phyloP scores from a whole-genome alignment of 2,329 filamentous ascomycete species.

The Pestalotiopsis sp. region DNA sequence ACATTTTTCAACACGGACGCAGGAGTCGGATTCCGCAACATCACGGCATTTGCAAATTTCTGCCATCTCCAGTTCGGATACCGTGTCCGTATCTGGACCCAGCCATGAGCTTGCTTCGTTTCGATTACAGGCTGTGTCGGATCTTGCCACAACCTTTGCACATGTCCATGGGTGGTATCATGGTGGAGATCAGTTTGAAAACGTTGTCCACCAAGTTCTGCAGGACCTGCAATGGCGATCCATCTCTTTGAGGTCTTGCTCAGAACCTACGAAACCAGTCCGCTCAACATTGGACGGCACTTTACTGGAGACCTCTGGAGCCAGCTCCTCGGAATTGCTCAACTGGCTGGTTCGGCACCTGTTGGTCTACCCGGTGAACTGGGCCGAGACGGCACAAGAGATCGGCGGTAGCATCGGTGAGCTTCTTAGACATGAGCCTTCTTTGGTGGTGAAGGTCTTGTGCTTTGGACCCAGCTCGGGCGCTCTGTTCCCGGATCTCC shows the following conservation, averaged over 20 bases:
- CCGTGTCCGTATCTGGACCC: constrained; percentile 11
- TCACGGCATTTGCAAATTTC: constrained; percentile 9
- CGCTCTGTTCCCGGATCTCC: constrained; percentile 9
- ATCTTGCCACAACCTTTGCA: constrained; percentile 1
- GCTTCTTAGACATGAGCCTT: not conserved
- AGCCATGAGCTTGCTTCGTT: constrained; percentile 6
- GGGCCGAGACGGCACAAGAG: not conserved
- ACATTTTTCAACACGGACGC: not conserved
- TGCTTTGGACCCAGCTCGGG: constrained; percentile 8
- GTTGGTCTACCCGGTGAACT: constrained; percentile 11
- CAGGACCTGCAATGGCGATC: not conserved
- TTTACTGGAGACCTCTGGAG: constrained; percentile 1
- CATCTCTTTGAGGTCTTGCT: constrained; percentile 8
- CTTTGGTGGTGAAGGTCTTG: not conserved
- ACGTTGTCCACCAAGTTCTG: constrained; percentile 10
- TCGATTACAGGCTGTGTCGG: not conserved
- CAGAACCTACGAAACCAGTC: constrained; percentile 3
- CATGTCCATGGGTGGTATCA: constrained; percentile 16
- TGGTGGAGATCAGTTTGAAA: constrained; percentile 12
- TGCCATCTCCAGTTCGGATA: not conserved
- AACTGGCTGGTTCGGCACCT: constrained; percentile 7
- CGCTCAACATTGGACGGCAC: constrained; percentile 12
- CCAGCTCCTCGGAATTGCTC: not conserved
- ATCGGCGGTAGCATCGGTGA: not conserved
- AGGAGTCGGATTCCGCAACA: not conserved